Evolutionary conservation across 176 grass and related monocot species (phyloP), one percentile per base, ranked within the genome.

Genomic region (Eremochloa ophiuroides): DNA sequence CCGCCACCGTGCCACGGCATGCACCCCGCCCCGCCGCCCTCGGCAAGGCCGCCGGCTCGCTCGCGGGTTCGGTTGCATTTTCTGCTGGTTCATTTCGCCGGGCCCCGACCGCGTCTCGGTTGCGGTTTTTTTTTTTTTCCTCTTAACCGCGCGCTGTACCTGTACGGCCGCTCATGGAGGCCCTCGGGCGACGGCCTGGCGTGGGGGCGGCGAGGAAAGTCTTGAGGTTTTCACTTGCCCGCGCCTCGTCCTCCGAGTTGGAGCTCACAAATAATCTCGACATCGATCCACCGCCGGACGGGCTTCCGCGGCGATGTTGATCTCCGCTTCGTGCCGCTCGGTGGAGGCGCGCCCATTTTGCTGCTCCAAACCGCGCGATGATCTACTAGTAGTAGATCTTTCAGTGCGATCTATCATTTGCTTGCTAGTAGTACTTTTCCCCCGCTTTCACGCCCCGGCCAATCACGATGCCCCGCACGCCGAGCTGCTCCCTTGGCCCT

Each of bases 101-200:
- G 60, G 60, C 1, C 22, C 5, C 66, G 22, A 11, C 34, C 25
- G 4, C 39, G 38, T 17, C 69, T 47, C 69, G 69, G 42, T 30
- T 6, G 69, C 69, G 69, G 27, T 72, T 72, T 26, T 72, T 71
- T n/a, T n/a, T n/a, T n/a, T n/a, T n/a, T n/a, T n/a, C n/a, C n/a
- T n/a, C n/a, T n/a, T 71, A 71, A 29, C 69, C 41, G 8, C 69
- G 25, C 26, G 25, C 3, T 30, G 69, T 71, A 46, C 69, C 3
- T 30, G 69, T 71, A 46, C 69, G 41, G 69, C 25, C 41, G 25
- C 69, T 71, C 69, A 41, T 71, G 69, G 3, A 42, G 15, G 25
- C 41, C 69, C 26, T 47, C 69, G 42, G 42, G 35, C 1, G 3
- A 4, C 53, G 53, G 9, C n/a, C 20, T 4, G 8, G 6, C 3